phyloP scores from a whole-genome alignment of 2,329 filamentous ascomycete species.

The Pseudogymnoascus sp. region DNA sequence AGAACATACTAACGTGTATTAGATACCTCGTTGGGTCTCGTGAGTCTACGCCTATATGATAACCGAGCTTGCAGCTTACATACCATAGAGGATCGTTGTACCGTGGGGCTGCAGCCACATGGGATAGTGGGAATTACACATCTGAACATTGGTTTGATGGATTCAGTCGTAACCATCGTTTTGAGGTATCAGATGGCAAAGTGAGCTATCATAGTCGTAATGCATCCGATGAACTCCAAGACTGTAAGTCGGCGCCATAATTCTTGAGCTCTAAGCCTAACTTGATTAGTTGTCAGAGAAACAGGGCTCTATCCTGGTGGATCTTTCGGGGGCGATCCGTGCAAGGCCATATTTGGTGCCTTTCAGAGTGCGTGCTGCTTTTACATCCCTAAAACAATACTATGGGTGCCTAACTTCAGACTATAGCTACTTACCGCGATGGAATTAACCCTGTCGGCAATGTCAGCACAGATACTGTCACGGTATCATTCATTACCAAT shows the following conservation, averaged over 20 bases:
- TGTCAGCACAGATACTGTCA: neutral
- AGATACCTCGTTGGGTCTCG: constrained; percentile 1
- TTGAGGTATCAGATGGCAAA: constrained; percentile 50
- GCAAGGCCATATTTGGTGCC: constrained; percentile 65
- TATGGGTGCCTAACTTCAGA: neutral
- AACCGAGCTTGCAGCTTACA: neutral
- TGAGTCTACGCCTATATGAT: neutral
- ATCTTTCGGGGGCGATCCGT: constrained; percentile 62
- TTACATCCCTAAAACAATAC: no score
- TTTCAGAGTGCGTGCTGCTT: constrained; percentile 51
- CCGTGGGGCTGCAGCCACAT: neutral
- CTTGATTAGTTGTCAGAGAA: constrained; percentile 52
- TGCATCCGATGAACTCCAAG: constrained; percentile 65
- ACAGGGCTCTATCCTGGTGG: constrained; percentile 55
- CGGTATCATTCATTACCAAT: neutral
- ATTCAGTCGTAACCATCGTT: constrained; percentile 62
- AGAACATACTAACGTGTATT: neutral
- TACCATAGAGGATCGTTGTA: neutral
- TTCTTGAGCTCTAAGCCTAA: constrained; percentile 34
- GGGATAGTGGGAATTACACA: neutral
- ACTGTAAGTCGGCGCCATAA: constrained; percentile 53
- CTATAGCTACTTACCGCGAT: neutral
- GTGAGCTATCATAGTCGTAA: constrained; percentile 26
- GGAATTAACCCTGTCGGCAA: neutral
- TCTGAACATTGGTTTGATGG: constrained; percentile 70